Evolutionary conservation across 768 basidiomycete genomes (phyloP).

Genomic region (Hydnomerulius pinastri): DNA sequence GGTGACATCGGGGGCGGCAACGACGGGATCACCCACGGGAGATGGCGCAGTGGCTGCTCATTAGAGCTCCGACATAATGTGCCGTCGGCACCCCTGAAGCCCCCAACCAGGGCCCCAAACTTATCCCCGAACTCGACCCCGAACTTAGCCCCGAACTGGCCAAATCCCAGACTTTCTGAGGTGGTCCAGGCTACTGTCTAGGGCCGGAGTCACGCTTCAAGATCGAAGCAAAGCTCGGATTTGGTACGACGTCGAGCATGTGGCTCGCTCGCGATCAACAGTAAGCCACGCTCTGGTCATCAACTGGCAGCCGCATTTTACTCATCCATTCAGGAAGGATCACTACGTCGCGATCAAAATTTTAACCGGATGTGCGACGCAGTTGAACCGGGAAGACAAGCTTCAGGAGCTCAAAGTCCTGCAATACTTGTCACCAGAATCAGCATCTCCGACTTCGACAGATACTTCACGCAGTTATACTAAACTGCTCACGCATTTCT

Average conservation of each 20-base stretch:
- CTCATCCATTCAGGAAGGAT: slow-evolving; percentile 10
- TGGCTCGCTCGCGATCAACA: slow-evolving; percentile 26
- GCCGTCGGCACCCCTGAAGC: too few species aligned
- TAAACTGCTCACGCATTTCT: slow-evolving; percentile 20
- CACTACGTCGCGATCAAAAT: slow-evolving; percentile 21
- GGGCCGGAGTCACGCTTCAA: slow-evolving; percentile 21
- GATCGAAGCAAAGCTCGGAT: slow-evolving; percentile 23
- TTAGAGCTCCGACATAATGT: too few species aligned
- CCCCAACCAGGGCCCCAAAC: too few species aligned
- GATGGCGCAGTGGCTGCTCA: too few species aligned
- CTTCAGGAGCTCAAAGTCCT: slow-evolving; percentile 22
- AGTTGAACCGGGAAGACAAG: slow-evolving; percentile 19
- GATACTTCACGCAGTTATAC: slow-evolving; percentile 10
- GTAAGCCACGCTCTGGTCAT: slow-evolving; percentile 7
- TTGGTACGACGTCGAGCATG: slow-evolving; percentile 25
- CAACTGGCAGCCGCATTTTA: background rate
- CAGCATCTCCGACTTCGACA: background rate
- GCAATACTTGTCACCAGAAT: slow-evolving; percentile 10
- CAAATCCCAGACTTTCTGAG: slow-evolving; percentile 15
- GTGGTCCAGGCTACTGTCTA: slow-evolving; percentile 14
- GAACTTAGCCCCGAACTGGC: too few species aligned
- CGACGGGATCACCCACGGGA: too few species aligned
- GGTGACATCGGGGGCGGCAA: too few species aligned
- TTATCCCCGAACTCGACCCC: too few species aligned
- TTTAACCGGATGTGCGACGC: slow-evolving; percentile 21